Conservation (phyloP, 148 eudicot species). For the Camellia japonica region DNA sequence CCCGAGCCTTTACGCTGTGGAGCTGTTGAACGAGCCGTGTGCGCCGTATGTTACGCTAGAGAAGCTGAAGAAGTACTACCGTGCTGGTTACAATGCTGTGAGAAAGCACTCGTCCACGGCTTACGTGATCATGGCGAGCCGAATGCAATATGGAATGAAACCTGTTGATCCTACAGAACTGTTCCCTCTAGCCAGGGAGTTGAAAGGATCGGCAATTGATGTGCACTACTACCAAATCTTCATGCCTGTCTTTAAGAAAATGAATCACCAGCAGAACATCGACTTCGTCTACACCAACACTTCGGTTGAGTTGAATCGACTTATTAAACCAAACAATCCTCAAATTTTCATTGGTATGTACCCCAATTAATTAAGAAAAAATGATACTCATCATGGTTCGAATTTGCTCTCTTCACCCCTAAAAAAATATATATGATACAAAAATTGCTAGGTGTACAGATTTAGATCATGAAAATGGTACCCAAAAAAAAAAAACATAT, state of each 20-base stretch:
- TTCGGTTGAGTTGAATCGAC: constrained; percentile 23
- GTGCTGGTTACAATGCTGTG: constrained; percentile 33
- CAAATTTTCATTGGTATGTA: constrained; percentile 57
- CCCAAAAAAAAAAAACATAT: too few species aligned
- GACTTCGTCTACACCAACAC: constrained; percentile 32
- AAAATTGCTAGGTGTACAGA: too few species aligned
- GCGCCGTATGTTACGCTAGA: constrained; percentile 35
- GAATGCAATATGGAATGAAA: constrained; percentile 18
- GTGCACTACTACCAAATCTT: constrained; percentile 48
- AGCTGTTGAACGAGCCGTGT: constrained; percentile 46
- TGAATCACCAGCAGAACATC: constrained; percentile 40
- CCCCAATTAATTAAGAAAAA: too few species aligned
- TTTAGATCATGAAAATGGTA: too few species aligned
- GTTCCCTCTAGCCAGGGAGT: constrained; percentile 27
- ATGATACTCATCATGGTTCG: too few species aligned
- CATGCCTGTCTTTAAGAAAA: constrained; percentile 11
- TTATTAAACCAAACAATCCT: constrained; percentile 48
- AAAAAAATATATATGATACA: too few species aligned
- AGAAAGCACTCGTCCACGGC: constrained; percentile 33
- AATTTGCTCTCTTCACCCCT: too few species aligned
- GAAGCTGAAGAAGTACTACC: constrained; percentile 33
- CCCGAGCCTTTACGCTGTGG: constrained; percentile 39
- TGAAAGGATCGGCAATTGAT: constrained; percentile 31
- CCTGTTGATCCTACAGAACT: constrained; percentile 31
- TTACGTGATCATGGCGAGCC: constrained; percentile 37